Evolutionary conservation across 345 rosid genomes (phyloP).

Genomic region (Psidium friedrichsthalianum): DNA sequence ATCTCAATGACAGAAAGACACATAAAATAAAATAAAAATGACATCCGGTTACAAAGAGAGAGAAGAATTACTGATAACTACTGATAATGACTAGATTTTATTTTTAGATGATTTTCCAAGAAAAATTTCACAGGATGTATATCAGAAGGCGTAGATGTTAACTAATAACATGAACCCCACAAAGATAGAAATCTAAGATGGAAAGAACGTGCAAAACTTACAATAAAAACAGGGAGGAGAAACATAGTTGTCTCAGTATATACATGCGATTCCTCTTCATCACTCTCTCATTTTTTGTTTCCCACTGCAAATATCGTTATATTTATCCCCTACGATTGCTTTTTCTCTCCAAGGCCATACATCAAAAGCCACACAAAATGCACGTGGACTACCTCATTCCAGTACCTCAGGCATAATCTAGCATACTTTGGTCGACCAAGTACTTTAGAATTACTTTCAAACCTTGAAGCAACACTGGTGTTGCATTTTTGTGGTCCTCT

Average conservation of each 20-base stretch:
- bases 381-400: background rate
- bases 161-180: background rate
- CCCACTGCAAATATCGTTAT: background rate
- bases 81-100: background rate
- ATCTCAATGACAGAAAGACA: background rate
- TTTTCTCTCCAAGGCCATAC: background rate
- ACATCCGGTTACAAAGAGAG: background rate
- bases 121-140: background rate
- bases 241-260: background rate
- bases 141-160: background rate
- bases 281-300: background rate
- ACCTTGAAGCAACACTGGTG: background rate
- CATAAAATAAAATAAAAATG: background rate
- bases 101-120: background rate
- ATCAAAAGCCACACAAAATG: background rate
- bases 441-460: background rate
- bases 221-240: background rate
- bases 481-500: background rate
- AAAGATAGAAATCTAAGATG: background rate
- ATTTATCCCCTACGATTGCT: background rate
- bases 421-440: background rate
- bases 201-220: background rate
- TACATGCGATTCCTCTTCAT: background rate
- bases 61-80: background rate
- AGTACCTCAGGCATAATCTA: background rate